Evolutionary conservation across 192 early-diverging fungal genomes (phyloP).

Genomic region (Rhizophagus clarus): DNA sequence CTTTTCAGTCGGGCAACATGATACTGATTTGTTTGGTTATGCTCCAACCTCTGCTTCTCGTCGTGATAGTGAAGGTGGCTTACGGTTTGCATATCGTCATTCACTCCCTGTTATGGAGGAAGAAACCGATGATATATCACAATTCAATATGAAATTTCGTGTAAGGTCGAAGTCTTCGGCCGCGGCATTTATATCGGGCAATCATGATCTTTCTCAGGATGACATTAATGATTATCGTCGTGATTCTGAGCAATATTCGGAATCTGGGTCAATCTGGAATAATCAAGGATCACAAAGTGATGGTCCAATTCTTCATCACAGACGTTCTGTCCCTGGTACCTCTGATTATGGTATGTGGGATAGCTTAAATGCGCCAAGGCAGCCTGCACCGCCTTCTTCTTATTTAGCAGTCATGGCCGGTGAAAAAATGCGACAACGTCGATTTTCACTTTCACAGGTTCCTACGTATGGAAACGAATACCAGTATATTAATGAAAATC

Average conservation of each 20-base stretch:
- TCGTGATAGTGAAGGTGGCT: constrained; percentile 44
- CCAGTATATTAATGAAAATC: constrained; percentile 17
- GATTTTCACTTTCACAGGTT: constrained; percentile 60
- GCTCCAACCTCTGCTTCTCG: constrained; percentile 22
- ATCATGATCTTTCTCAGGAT: constrained; percentile 47
- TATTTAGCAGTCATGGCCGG: constrained; percentile 35
- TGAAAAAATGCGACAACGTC: constrained; percentile 52
- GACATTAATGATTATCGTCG: constrained; percentile 40
- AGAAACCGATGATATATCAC: constrained; percentile 49
- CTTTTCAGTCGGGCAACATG: constrained; percentile 59
- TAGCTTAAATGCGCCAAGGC: constrained; percentile 32
- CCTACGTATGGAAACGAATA: constrained; percentile 33
- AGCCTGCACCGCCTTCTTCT: constrained; percentile 28
- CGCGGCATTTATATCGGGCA: constrained; percentile 60
- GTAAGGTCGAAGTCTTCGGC: constrained; percentile 67
- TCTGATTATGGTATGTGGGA: constrained; percentile 53
- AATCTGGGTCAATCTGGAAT: constrained; percentile 57
- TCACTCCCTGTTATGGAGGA: constrained; percentile 55
- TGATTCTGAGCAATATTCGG: constrained; percentile 51
- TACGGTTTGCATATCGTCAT: constrained; percentile 40
- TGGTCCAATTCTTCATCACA: constrained; percentile 45
- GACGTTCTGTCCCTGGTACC: constrained; percentile 59
- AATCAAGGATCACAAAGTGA: constrained; percentile 35
- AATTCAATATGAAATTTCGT: constrained; percentile 44
- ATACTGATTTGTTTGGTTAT: constrained; percentile 48